A percentile compares a stretch with the other conserved stretches of the same genome.
Conservation (phyloP, 768 basidiomycete species). For the Hypsizygus marmoreus region DNA sequence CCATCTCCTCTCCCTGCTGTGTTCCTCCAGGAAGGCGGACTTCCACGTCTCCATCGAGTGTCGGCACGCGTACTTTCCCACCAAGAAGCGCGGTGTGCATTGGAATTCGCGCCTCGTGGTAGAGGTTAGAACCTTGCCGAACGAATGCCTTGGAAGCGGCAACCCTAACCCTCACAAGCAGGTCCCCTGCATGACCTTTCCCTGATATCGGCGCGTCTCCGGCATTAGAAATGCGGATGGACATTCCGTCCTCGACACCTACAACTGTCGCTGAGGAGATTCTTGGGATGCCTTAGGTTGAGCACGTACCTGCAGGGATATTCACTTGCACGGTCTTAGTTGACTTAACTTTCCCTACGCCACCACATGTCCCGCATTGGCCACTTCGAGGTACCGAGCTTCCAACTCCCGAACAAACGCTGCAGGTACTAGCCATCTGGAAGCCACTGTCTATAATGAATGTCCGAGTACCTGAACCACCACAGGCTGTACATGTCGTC, state of each 20-base stretch:
- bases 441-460: constrained; percentile 93
- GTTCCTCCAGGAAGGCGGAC: constrained; percentile 91
- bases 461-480: constrained; percentile 84
- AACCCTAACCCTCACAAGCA: constrained; percentile 85
- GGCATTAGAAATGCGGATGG: constrained; percentile 73
- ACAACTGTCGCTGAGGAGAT: constrained; percentile 10
- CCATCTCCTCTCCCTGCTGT: constrained; percentile 97
- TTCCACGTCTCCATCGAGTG: constrained; percentile 93
- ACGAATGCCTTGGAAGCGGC: constrained; percentile 81
- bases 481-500: constrained; percentile 75
- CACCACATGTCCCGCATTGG: constrained; percentile 79
- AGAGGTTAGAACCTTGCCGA: constrained; percentile 89
- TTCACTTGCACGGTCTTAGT: constrained; percentile 78
- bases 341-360: constrained; percentile 84
- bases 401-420: constrained; percentile 79
- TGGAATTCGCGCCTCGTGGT: constrained; percentile 88
- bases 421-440: constrained; percentile 94
- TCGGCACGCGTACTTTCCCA: constrained; percentile 89
- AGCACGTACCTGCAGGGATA: constrained; percentile 77
- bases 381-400: constrained; percentile 75
- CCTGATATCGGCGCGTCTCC: constrained; percentile 86
- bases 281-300: constrained; percentile 3
- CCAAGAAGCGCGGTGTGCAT: constrained; percentile 92
- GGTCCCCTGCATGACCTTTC: constrained; percentile 79
- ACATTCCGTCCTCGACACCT: constrained; percentile 97